These are phyloP conservation scores for Physcomitrellopsis africana DNA, from an alignment of 225 moss, liverwort and hornwort genomes.

Conservation along the genomic window DNA sequence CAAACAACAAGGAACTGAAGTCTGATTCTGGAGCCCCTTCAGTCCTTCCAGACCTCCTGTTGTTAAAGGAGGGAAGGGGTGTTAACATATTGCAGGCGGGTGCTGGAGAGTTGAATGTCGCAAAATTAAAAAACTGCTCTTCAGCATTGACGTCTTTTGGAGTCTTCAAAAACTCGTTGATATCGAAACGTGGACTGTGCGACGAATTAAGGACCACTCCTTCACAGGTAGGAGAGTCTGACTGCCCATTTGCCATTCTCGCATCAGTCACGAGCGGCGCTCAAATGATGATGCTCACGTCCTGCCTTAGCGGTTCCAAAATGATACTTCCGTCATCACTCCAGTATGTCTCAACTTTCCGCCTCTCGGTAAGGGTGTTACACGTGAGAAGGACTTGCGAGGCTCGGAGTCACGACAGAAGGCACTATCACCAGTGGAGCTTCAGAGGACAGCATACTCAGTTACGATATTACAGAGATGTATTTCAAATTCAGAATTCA, in stretches of 20 bases:
- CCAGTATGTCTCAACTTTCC: constrained; percentile 12
- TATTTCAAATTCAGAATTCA: background rate
- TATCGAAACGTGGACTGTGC: constrained; percentile 85
- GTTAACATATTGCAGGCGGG: constrained; percentile 64
- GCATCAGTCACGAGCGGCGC: constrained; percentile 24
- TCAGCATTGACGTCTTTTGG: constrained; percentile 73
- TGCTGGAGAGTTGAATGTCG: constrained; percentile 24
- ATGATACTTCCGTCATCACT: background rate
- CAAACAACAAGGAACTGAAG: constrained; percentile 79
- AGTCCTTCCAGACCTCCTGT: constrained; percentile 56
- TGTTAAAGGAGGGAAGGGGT: constrained; percentile 68
- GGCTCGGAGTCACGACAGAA: constrained; percentile 19
- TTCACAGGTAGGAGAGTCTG: constrained; percentile 84
- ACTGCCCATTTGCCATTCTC: constrained; percentile 81
- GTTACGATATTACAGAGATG: background rate
- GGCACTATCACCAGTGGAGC: constrained; percentile 19
- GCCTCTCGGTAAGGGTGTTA: background rate
- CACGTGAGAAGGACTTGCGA: background rate
- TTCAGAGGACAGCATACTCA: constrained; percentile 1
- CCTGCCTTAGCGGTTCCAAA: constrained; percentile 16
- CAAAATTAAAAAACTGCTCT: constrained; percentile 79
- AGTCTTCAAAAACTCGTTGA: constrained; percentile 81
- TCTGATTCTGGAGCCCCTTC: constrained; percentile 72
- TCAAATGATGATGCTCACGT: constrained; percentile 31
- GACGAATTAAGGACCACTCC: constrained; percentile 77